Evolutionary conservation across 352 stramenopile species (phyloP).

Genomic region (Phytophthora chlamydospora): DNA sequence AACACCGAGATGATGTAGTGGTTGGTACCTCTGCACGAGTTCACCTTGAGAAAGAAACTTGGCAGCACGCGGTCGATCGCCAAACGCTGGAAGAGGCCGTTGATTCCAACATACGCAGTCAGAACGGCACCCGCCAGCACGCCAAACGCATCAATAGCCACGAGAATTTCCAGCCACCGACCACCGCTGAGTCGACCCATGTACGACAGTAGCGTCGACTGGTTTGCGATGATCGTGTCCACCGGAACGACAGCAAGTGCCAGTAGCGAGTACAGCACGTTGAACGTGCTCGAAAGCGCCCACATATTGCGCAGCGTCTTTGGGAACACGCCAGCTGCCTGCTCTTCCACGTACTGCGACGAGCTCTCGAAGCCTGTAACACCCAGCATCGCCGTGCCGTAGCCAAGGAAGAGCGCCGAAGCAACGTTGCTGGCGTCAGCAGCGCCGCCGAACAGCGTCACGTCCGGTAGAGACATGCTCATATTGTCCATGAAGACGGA

Average conservation of each 20-base stretch:
- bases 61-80: constrained; percentile 80
- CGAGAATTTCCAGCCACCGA: constrained; percentile 46
- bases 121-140: constrained; percentile 87
- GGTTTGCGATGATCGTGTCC: constrained; percentile 64
- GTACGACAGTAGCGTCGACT: constrained; percentile 73
- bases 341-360: constrained; percentile 90
- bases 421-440: constrained; percentile 44
- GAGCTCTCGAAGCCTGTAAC: constrained; percentile 91
- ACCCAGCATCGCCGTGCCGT: constrained; percentile 82
- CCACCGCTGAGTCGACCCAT: constrained; percentile 54
- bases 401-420: constrained; percentile 74
- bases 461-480: constrained; percentile 54
- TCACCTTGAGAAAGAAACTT: constrained; percentile 59
- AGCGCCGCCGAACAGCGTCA: constrained; percentile 56
- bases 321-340: constrained; percentile 78
- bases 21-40: constrained; percentile 73
- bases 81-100: constrained; percentile 77
- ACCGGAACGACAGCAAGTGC: constrained; percentile 81
- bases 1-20: constrained; percentile 88
- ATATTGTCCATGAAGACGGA: constrained; percentile 77
- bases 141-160: constrained; percentile 88
- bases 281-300: constrained; percentile 82
- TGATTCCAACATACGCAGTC: constrained; percentile 86
- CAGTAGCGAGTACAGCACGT: constrained; percentile 66
- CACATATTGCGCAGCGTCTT: constrained; percentile 85